These are phyloP conservation scores for Mycoemilia scoparia DNA, from an alignment of 192 early-diverging fungal species.

Conservation along the genomic window DNA sequence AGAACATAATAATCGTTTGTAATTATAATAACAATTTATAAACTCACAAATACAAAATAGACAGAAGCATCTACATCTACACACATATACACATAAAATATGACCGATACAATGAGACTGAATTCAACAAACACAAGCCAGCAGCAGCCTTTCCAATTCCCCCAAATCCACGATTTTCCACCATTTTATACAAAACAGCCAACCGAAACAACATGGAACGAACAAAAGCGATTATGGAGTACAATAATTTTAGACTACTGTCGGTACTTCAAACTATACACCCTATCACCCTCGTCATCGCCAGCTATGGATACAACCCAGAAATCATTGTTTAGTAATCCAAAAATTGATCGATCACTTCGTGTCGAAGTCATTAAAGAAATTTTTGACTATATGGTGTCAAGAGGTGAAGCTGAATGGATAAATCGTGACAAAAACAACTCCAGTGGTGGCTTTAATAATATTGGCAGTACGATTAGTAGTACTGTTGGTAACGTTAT, in stretches of 20 bases:
- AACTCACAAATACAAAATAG: too few relatives aligned
- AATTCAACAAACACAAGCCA: too few relatives aligned
- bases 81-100: too few relatives aligned
- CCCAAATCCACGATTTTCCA: slow-evolving; percentile 73
- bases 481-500: too few relatives aligned
- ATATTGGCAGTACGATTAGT: too few relatives aligned
- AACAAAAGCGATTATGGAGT: slow-evolving; percentile 65
- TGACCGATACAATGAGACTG: too few relatives aligned
- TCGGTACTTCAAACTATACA: slow-evolving; percentile 37
- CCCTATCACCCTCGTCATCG: slow-evolving; percentile 32
- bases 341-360: slow-evolving; percentile 43
- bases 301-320: slow-evolving; percentile 25
- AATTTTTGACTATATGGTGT: slow-evolving; percentile 56
- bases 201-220: slow-evolving; percentile 60
- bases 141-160: slow-evolving; percentile 52
- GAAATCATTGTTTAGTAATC: slow-evolving; percentile 50
- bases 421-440: slow-evolving; percentile 15
- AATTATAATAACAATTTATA: too few relatives aligned
- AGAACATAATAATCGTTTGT: too few relatives aligned
- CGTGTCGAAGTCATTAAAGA: slow-evolving; percentile 43
- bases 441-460: too few relatives aligned
- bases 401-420: slow-evolving; percentile 41
- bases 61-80: too few relatives aligned
- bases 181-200: slow-evolving; percentile 73
- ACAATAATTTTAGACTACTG: slow-evolving; percentile 57